Evolutionary conservation across 2,329 filamentous ascomycete genomes (phyloP), one percentile per base, ranked within the genome.

Genomic region (Venturia asperata): DNA sequence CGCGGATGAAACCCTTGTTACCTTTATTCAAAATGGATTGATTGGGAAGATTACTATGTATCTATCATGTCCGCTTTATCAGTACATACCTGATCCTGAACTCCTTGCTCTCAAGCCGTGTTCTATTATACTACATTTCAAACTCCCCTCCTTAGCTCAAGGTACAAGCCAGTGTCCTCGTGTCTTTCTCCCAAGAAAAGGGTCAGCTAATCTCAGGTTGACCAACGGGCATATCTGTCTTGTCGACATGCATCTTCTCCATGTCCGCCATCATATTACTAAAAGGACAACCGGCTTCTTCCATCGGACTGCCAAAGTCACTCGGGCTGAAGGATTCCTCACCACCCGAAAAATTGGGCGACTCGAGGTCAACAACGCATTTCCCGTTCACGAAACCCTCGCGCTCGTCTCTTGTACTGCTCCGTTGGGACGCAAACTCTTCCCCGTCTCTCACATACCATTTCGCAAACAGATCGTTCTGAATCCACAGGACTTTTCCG

Each of bases 401-500:
- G 7, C 71, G 66, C 67, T 76, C 74, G 74, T 34, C 24, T 34
- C 49, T 30, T 5, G 49, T 24, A 17, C 19, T 55, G 30, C 49
- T 55, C 34, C 49, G 11, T 34, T 34, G 49, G 5, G 49, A 24
- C 5, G 71, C 24, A 79, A 76, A 82, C 74, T 90, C 88, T 43
- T 86, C 83, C 62, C 87, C 86, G 68, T 90, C 87, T 42, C 83
- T 80, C 43, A 90, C 84, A 70, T 91, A 89, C 87, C 89, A 92
- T 74, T 88, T 89, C n/a, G 89, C 88, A 74, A 93, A 90, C 39
- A 93, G 80, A 74, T 93, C 90, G 72, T 93, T 93, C 76, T 93
- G 90, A 69, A 93, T 92, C 89, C 90, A 93, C 68, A 93, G 87
- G 34, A 93, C 86, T 74, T 94, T 93, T 68, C 85, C 85, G 27